phyloP scores from a whole-genome alignment of 2,329 filamentous ascomycete species.

The Ceratocystis diversiconidia region DNA sequence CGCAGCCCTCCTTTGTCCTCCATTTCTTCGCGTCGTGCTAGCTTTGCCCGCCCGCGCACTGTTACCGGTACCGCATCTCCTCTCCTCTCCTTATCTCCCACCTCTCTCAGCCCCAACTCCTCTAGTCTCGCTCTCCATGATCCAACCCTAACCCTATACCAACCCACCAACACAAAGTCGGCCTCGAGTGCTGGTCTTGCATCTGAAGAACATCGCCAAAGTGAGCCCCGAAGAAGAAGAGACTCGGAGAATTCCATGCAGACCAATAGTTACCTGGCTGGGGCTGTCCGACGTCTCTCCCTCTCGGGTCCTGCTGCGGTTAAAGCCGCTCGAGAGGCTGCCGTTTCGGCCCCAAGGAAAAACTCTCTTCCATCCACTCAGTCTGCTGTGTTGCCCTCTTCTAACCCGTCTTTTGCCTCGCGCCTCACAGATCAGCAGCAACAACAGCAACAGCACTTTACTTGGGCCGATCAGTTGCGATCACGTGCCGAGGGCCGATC shows the following conservation, averaged over 20 bases:
- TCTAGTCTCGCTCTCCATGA: background rate
- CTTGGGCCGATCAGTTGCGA: slow-evolving; percentile 93
- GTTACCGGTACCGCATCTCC: slow-evolving; percentile 16
- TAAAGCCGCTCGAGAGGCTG: slow-evolving; percentile 2
- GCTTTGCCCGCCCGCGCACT: slow-evolving; percentile 15
- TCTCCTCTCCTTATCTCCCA: background rate
- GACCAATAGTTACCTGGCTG: slow-evolving; percentile 11
- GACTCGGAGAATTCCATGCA: background rate
- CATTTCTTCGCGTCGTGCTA: slow-evolving; percentile 14
- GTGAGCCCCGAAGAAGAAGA: background rate
- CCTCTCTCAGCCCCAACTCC: background rate
- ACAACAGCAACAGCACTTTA: slow-evolving; percentile 59
- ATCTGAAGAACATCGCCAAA: background rate
- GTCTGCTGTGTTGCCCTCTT: background rate
- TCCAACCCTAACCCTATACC: background rate
- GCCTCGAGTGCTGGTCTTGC: slow-evolving; percentile 9
- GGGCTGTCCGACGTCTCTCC: slow-evolving; percentile 16
- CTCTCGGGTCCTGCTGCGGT: slow-evolving; percentile 11
- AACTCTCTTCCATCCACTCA: slow-evolving; percentile 1
- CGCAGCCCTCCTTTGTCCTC: slow-evolving; percentile 9
- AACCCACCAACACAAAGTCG: slow-evolving; percentile 9
- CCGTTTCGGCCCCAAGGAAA: background rate
- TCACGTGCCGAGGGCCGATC: slow-evolving; percentile 50
- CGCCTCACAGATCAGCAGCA: slow-evolving; percentile 38
- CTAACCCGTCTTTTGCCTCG: slow-evolving; percentile 8